Base-by-base conservation (phyloP, 2,329 filamentous ascomycete genomes). In the Trichophyton schoenleinii region DNA sequence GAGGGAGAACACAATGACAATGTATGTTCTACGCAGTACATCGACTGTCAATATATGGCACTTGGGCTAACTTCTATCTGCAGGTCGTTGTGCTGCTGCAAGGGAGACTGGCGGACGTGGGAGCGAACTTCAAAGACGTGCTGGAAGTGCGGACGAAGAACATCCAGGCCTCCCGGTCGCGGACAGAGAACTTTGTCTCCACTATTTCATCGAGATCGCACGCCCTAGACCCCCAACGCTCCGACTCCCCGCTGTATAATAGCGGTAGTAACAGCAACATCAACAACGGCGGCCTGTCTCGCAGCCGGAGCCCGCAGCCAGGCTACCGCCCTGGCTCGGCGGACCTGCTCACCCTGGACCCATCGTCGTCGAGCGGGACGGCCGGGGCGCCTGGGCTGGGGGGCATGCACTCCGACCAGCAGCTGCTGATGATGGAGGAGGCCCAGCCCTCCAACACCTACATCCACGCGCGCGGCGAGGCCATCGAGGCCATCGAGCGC, bases 1-100 rank as follows among this genome's bases (percentile, higher is more conserved):
- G 90, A 96, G 74, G 91, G 91, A 67, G 91, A 97, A 72, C 95
- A 99, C 78, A 96, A 95, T 79, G 95, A 96, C 76, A 96, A 97
- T 71, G 94, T 78, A 68, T 36, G 75, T 72, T 34, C 64, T 49
- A 44, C 60, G 22, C 61, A 65, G 49, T 64, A 63, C 49, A 28
- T 22, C 8, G 36, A 36, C 34, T 7, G 11, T 11, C n/a, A 34
- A 20, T 1, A 49, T 67, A n/a, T 15, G 41, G 41, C 1, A n/a
- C n/a, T n/a, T 7, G 7, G 4, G 13, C 41, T 44, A 71, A 65
- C 20, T 44, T 28, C 6, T 52, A 25, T 3, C 3, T 9, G 20
- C 9, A 78, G 76, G 76, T 97, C 36, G 89, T 96, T 2, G 86
- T 95, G 64, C 81, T 97, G 71, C 78, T 97, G 18, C 91, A 96